These are phyloP conservation scores for Strobilomyces confusus DNA, from an alignment of 768 basidiomycete species.

Conservation along the genomic window DNA sequence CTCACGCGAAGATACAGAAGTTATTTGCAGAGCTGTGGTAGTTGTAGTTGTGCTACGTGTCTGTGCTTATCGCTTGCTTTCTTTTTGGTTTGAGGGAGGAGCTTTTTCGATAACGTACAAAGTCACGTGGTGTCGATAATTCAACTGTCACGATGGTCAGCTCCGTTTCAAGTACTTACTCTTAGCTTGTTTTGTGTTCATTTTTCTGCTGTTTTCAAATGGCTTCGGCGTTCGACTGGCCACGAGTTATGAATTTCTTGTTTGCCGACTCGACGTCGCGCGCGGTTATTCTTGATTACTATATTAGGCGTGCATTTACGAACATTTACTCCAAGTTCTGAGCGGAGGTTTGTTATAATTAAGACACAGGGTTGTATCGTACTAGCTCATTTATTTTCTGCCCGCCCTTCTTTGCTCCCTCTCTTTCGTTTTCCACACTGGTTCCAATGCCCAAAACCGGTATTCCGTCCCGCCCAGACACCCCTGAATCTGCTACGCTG, in stretches of 20 bases:
- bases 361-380: neutral
- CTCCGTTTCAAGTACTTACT: too few relatives aligned
- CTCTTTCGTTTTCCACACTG: conserved; percentile 1
- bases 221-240: neutral
- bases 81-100: too few relatives aligned
- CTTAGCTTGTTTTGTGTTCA: too few relatives aligned
- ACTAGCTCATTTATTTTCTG: conserved; percentile 14
- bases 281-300: conserved; percentile 11
- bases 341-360: conserved; percentile 8
- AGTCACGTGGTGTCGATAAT: too few relatives aligned
- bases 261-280: too few relatives aligned
- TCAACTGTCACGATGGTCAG: too few relatives aligned
- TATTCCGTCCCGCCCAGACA: conserved; percentile 11
- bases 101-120: too few relatives aligned
- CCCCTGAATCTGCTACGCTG: conserved; percentile 30
- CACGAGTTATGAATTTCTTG: too few relatives aligned
- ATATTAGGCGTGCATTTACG: conserved; percentile 31
- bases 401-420: conserved; percentile 10
- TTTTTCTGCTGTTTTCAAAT: neutral
- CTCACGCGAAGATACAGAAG: too few relatives aligned
- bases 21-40: too few relatives aligned
- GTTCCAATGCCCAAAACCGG: conserved; percentile 11
- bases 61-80: too few relatives aligned
- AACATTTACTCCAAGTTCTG: conserved; percentile 22
- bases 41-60: too few relatives aligned